These are phyloP conservation scores for Curvularia hawaiiensis DNA, from an alignment of 2,329 filamentous ascomycete species.

Conservation along the genomic window DNA sequence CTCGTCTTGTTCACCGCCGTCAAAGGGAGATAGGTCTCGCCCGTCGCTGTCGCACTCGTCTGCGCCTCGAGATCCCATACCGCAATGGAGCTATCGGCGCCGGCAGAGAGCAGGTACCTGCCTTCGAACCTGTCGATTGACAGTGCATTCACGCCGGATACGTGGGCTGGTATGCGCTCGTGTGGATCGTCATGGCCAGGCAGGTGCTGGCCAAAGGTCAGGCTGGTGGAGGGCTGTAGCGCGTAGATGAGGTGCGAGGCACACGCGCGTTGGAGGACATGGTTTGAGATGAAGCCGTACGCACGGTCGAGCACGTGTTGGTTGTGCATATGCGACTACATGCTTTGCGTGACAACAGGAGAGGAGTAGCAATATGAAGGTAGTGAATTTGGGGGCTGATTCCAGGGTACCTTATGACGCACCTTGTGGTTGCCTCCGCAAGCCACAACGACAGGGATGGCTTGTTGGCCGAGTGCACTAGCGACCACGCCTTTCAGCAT, in stretches of 20 bases:
- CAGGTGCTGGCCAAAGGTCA: constrained; percentile 72
- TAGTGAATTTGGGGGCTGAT: neutral
- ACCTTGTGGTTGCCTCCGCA: constrained; percentile 13
- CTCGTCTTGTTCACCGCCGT: constrained; percentile 35
- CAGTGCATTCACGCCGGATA: constrained; percentile 77
- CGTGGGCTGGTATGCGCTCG: constrained; percentile 66
- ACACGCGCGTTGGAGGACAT: constrained; percentile 68
- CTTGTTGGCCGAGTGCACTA: neutral
- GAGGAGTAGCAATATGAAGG: neutral
- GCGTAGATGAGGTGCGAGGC: constrained; percentile 69
- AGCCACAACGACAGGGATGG: neutral
- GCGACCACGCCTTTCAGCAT: neutral
- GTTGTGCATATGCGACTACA: constrained; percentile 50
- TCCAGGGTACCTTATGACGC: constrained; percentile 17
- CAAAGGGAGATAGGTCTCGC: constrained; percentile 33
- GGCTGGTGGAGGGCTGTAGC: constrained; percentile 66
- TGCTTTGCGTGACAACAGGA: constrained; percentile 29
- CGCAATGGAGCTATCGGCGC: constrained; percentile 81
- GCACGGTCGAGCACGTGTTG: constrained; percentile 75
- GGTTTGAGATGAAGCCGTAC: constrained; percentile 65
- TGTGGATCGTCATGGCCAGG: constrained; percentile 42
- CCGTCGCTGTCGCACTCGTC: constrained; percentile 20
- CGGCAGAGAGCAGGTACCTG: constrained; percentile 79
- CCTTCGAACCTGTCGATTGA: constrained; percentile 84
- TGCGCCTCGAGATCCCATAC: constrained; percentile 79